phyloP scores from a whole-genome alignment of 2,329 filamentous ascomycete genomes.

The Fusarium musae region DNA sequence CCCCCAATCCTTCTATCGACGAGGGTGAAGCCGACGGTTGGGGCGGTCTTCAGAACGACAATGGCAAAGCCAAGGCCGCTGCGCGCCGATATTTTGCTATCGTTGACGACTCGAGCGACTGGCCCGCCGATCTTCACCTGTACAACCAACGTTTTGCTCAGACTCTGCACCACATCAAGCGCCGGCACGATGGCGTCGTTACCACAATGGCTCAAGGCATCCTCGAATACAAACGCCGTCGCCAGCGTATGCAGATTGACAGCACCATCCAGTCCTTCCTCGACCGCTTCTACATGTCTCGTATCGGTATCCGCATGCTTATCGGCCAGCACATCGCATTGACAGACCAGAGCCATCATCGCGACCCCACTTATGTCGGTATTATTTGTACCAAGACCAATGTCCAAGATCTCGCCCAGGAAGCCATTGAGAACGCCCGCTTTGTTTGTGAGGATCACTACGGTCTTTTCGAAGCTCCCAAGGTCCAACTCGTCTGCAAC shows the following conservation, averaged over 20 bases:
- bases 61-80: constrained; percentile 59
- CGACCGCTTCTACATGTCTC: constrained; percentile 99
- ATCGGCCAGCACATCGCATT: constrained; percentile 98
- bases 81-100: constrained; percentile 83
- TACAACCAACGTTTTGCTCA: constrained; percentile 94
- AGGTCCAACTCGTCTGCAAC: constrained; percentile 95
- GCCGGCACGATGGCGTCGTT: constrained; percentile 94
- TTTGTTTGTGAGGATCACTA: constrained; percentile 99
- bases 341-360: constrained; percentile 89
- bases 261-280: constrained; percentile 97
- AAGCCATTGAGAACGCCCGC: constrained; percentile 98
- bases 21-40: constrained; percentile 81
- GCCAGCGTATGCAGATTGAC: constrained; percentile 98
- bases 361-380: constrained; percentile 93
- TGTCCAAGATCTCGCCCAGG: constrained; percentile 91
- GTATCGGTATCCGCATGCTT: constrained; percentile 98
- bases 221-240: constrained; percentile 95
- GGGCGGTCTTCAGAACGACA: constrained; percentile 57
- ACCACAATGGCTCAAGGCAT: constrained; percentile 99
- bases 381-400: constrained; percentile 99
- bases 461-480: constrained; percentile 94
- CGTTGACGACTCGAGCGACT: constrained; percentile 86
- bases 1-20: constrained; percentile 88
- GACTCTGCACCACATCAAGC: constrained; percentile 92
- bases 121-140: constrained; percentile 92